Base-by-base conservation (phyloP, 768 basidiomycete genomes). In the Tricholoma hemisulphureum region DNA sequence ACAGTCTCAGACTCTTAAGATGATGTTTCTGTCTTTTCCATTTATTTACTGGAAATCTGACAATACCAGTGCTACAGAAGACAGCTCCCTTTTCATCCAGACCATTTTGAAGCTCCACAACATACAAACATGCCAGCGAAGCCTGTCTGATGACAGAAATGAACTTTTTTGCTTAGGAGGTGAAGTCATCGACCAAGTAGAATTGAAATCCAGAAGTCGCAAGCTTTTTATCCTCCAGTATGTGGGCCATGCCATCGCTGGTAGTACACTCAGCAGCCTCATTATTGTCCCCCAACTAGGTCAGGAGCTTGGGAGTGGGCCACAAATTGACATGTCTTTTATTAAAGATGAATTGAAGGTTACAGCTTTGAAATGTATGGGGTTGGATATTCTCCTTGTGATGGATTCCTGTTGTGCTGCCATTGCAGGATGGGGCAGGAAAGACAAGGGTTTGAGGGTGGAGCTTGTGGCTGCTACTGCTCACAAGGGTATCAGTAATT, bases 401-500 rank as follows among this genome's bases (percentile, higher is more conserved):
- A 61, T 61, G 32, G 32, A 32, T 32, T 5, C 51, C 28, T 54
- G 60, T 55, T 58, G 52, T 61, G 60, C 60, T 58, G 56, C n/a
- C 46, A 58, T 61, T 61, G 56, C 50, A 58, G 60, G 60, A 58
- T 32, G 46, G 60, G 51, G 56, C 23, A 35, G 52, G 56, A 53
- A 58, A 51, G 51, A 21, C 60, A 61, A 54, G 56, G 59, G 56
- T 61, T 56, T 56, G 31, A 61, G 60, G 60, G 60, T 61, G 57
- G 60, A 61, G 51, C 57, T 61, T 28, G 21, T 61, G 56, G 57
- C 55, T 50, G 60, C 60, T 58, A 61, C 59, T 61, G 57, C 56
- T 54, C 24, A 31, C 56, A 58, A 60, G 45, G 59, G 56, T 60
- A 52, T 60, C 59, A 60, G 59, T 43, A 61, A 58, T 61, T 58